Evolutionary conservation across 371 early-diverging fungal species (phyloP), one percentile per base, ranked within the genome.

Genomic region (Lichtheimia hyalospora): DNA sequence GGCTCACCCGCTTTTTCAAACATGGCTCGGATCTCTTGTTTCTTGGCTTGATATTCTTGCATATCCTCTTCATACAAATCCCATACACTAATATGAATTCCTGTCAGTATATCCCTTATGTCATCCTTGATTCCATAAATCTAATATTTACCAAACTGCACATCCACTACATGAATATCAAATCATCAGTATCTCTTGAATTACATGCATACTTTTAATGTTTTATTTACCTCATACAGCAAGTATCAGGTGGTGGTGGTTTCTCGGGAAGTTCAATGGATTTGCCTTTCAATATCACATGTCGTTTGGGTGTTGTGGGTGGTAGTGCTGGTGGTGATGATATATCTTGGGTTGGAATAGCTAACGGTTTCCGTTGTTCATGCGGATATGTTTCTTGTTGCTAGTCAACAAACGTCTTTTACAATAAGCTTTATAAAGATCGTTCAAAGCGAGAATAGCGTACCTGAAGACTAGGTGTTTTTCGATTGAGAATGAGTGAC

Each of bases 1-100:
- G 58, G 42, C 15, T 69, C 67, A 1, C 66, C 63, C 20, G 69
- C 71, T 2, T 67, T 49, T 28, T 54, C 42, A 51, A 78, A 72
- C 58, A 53, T 27, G 6, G 67, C 20, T 23, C 65, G 68, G 3
- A 78, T 40, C 12, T 57, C 57, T 25, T 56, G 34, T 53, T 69
- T 78, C 24, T 66, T 53, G 21, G 49, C 57, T 48, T 44, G 50
- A 59, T 70, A 78, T 18, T 70, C 73, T 25, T 74, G 75, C 60
- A 78, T 78, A 15, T 78, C 78, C 52, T 72, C 78, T 52, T 69
- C 64, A 51, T 78, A 78, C 18, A 78, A 52, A 60, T 78, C 78
- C 78, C 78, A 78, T 10, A 78, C 78, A 58, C 78, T 77, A 8
- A 39, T 4, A 8, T 16, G 2, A 48, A 41, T 28, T 14, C 28